Base-by-base conservation (phyloP, 805 yeast species). In the Pichia occidentalis region DNA sequence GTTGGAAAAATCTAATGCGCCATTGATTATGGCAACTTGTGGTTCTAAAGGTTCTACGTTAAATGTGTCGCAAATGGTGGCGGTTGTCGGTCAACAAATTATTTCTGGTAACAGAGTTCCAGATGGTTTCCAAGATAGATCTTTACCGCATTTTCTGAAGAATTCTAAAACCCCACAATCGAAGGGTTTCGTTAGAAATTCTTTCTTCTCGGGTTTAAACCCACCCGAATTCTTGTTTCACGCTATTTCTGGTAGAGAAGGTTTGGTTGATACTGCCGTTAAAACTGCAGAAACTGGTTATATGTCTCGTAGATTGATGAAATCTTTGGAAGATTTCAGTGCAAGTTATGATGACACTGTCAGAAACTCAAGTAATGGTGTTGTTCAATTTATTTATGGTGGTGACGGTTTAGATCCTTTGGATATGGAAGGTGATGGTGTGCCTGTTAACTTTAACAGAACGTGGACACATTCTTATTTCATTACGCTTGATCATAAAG, bases 211-310 rank as follows among this genome's bases (percentile, higher is more conserved):
- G 24, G 99, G 99, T 7, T 69, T 92, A 49, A 73, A 88, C 12
- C 99, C 99, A 3, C 96, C 97, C 10, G 99, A 92, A 60, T 92
- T 45, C 31, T 40, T 45, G 25, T 92, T 94, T 74, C 99, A 92
- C 61, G 97, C 99, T 45, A 92, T 92, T 67, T 88, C 97, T 2
- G 99, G 99, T 58, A 85, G 99, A 71, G 99, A 92, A 71, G 99
- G 99, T 64, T 71, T 92, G 60, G 97, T 92, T 42, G 99, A 92
- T 71, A 92, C 99, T 17, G 99, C 99, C 16, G 99, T 92, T 40
- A 92, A 92, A 63, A 92, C 99, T 24, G 99, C 99, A 3, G 99
- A 92, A 33, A 45, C 49, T 34, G 52, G 52, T 39, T 88, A 88
- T 63, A 90, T 90, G 94, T 90, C 97, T 18, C 84, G 98, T 64